A percentile compares a stretch with the other conserved stretches of the same genome.
Evolutionary conservation across 2,329 filamentous ascomycete genomes (phyloP).

Genomic region (Herpotrichia juniperi): DNA sequence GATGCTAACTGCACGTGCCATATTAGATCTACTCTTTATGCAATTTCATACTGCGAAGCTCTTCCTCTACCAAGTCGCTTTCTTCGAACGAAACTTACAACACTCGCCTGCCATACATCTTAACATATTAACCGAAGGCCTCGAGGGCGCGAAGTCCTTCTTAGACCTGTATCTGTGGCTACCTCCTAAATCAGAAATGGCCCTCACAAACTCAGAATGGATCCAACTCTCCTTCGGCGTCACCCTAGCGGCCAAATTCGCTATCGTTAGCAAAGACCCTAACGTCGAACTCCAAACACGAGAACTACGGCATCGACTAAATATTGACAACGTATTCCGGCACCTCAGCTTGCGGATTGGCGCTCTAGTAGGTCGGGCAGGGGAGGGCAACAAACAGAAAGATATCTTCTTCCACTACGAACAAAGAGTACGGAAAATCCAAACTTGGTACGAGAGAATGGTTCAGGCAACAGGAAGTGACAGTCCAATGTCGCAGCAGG

Average conservation of each 20-base stretch:
- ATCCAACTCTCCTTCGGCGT: conserved; percentile 47
- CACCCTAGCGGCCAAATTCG: conserved; percentile 37
- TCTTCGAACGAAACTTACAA: conserved; percentile 39
- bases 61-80: conserved; percentile 48
- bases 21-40: conserved; percentile 44
- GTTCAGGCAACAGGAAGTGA: conserved; percentile 20
- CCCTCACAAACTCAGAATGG: conserved; percentile 49
- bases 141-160: conserved; percentile 35
- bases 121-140: conserved; percentile 26
- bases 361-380: conserved; percentile 28
- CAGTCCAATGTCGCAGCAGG: conserved; percentile 15
- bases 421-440: conserved; percentile 31
- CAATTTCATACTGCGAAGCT: conserved; percentile 48
- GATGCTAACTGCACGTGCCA: conserved; percentile 4
- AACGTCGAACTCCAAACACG: conserved; percentile 30
- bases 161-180: conserved; percentile 44
- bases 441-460: conserved; percentile 38
- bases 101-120: conserved; percentile 32
- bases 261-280: conserved; percentile 32
- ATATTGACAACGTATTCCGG: conserved; percentile 34
- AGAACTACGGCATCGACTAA: conserved; percentile 31
- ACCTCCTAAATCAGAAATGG: conserved; percentile 41
- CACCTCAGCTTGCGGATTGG: conserved; percentile 31
- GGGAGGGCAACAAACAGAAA: conserved; percentile 26
- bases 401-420: conserved; percentile 37